Conservation (phyloP, 164 flowering plant genomes). For the Vitis rotundifolia region DNA sequence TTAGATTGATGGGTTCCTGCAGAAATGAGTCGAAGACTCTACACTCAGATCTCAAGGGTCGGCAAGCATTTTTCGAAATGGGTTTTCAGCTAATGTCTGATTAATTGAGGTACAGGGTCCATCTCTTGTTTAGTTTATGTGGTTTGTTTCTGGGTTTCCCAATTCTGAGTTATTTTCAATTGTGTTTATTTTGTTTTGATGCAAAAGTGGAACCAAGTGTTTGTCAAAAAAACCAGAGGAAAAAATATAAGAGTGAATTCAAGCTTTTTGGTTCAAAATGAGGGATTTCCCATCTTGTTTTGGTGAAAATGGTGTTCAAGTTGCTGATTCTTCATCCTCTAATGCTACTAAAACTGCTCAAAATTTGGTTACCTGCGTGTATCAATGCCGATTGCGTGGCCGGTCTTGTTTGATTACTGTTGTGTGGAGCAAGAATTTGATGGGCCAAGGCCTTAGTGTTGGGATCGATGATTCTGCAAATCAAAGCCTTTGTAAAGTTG, state of each 20-base stretch:
- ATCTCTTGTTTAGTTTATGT: slow-evolving; percentile 12
- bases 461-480: slow-evolving; percentile 54
- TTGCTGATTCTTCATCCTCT: slow-evolving; percentile 76
- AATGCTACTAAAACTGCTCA: slow-evolving; percentile 43
- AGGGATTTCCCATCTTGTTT: slow-evolving; percentile 86
- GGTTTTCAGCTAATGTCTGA: slow-evolving; percentile 8
- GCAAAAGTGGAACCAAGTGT: slow-evolving; percentile 3
- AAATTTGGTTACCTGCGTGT: slow-evolving; percentile 58
- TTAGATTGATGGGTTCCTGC: background rate
- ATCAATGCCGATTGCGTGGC: slow-evolving; percentile 42
- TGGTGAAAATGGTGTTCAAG: slow-evolving; percentile 79
- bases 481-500: slow-evolving; percentile 59
- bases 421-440: slow-evolving; percentile 59
- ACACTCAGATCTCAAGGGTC: too few relatives aligned
- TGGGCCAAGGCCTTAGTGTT: slow-evolving; percentile 63
- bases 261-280: slow-evolving; percentile 33
- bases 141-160: too few relatives aligned
- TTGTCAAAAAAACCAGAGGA: slow-evolving; percentile 8
- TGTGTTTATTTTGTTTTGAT: background rate
- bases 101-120: slow-evolving; percentile 15
- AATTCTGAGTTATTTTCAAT: slow-evolving; percentile 1
- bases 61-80: background rate
- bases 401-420: slow-evolving; percentile 46
- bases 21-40: too few relatives aligned
- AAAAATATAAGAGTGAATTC: background rate